phyloP scores from a whole-genome alignment of 2,329 filamentous ascomycete species.

The Corynespora cassiicola region DNA sequence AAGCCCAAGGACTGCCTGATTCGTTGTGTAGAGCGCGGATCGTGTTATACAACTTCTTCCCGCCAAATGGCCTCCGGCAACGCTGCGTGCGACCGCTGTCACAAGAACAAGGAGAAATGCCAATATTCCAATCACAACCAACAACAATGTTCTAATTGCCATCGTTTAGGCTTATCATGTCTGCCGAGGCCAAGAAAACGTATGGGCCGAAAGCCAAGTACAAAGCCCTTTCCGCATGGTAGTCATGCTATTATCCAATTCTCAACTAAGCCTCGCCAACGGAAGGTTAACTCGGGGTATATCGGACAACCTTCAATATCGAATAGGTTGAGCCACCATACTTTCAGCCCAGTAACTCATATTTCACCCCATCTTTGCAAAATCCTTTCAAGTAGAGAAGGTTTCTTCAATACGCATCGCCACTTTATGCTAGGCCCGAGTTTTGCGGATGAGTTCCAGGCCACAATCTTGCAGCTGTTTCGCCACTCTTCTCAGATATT shows the following conservation, averaged over 20 bases:
- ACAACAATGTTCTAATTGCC: background rate
- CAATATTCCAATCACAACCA: background rate
- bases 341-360: too few species aligned
- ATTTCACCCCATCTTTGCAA: background rate
- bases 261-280: background rate
- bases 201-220: background rate
- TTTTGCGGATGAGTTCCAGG: too few species aligned
- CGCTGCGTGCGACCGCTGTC: background rate
- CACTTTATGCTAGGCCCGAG: background rate
- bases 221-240: background rate
- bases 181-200: background rate
- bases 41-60: too few species aligned
- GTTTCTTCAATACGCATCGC: background rate
- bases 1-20: too few species aligned
- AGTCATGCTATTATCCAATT: background rate
- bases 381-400: background rate
- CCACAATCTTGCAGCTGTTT: too few species aligned
- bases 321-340: too few species aligned
- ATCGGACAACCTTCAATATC: too few species aligned
- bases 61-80: too few species aligned
- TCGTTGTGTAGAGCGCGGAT: too few species aligned
- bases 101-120: conserved; percentile 4
- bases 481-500: too few species aligned
- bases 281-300: too few species aligned
- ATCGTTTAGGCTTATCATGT: background rate